Conservation (phyloP, 1,284 basidiomycete species). For the Papiliotrema nemorosa region DNA sequence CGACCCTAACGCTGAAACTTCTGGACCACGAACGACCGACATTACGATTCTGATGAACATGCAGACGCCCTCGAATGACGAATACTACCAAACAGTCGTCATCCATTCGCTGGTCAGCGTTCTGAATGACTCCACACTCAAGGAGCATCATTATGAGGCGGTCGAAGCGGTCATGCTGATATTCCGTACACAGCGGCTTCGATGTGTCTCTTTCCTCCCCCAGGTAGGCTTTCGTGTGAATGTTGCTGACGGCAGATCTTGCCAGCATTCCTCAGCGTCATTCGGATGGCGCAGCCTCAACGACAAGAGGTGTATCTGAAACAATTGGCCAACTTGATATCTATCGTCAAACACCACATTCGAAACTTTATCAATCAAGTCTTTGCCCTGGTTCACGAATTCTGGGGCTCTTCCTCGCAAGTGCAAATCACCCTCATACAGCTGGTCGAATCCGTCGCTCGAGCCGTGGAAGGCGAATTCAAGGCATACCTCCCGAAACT, state of each 20-base stretch:
- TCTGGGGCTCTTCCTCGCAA: conserved; percentile 76
- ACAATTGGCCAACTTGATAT: conserved; percentile 91
- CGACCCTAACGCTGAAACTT: conserved; percentile 59
- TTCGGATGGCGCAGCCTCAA: conserved; percentile 70
- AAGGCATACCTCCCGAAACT: conserved; percentile 94
- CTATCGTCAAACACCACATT: conserved; percentile 97
- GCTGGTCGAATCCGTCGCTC: conserved; percentile 90
- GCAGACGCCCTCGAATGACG: conserved; percentile 67
- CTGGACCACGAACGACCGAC: conserved; percentile 55
- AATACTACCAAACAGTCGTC: conserved; percentile 97
- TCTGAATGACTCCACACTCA: conserved; percentile 81
- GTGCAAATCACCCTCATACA: conserved; percentile 91
- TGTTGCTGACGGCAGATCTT: conserved; percentile 66
- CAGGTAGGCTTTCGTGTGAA: conserved; percentile 58
- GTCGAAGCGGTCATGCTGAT: conserved; percentile 99
- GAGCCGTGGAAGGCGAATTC: conserved; percentile 95
- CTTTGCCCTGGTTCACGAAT: conserved; percentile 75
- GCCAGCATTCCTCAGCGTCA: conserved; percentile 89
- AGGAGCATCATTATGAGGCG: conserved; percentile 82
- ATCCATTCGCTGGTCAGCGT: conserved; percentile 86
- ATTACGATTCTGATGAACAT: conserved; percentile 57
- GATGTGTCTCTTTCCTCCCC: conserved; percentile 92
- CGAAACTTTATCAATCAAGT: conserved; percentile 84
- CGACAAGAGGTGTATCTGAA: conserved; percentile 93
- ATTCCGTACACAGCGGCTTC: conserved; percentile 95